Conservation (phyloP, 1,139 yeast genomes). For the Torulaspora globosa region DNA sequence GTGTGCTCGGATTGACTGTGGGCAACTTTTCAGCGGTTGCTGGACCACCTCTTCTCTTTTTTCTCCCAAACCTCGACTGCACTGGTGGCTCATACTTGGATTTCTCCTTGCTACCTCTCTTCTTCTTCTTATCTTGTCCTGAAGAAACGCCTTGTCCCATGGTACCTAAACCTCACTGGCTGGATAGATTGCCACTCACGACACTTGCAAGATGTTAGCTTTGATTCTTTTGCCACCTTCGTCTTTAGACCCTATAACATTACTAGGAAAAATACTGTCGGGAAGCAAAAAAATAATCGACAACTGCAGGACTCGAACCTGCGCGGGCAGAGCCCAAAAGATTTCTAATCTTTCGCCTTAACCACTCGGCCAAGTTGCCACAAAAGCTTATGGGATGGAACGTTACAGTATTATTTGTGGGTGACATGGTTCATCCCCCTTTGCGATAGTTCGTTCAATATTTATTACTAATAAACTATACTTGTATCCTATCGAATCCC, state of each 20-base stretch:
- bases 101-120: constrained; percentile 69
- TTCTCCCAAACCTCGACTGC: constrained; percentile 75
- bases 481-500: too few relatives aligned
- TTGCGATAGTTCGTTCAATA: too few relatives aligned
- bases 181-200: too few relatives aligned
- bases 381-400: neutral
- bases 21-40: constrained; percentile 87
- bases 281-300: constrained; percentile 30
- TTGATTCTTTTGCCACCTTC: constrained; percentile 11
- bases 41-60: constrained; percentile 85
- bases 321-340: constrained; percentile 47
- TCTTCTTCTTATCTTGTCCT: constrained; percentile 67
- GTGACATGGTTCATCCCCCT: too few relatives aligned
- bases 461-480: too few relatives aligned
- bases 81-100: constrained; percentile 99
- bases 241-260: neutral
- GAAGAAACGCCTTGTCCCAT: constrained; percentile 84
- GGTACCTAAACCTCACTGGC: neutral
- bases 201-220: neutral
- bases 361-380: constrained; percentile 52
- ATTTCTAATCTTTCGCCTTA: constrained; percentile 53
- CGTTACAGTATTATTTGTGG: too few relatives aligned
- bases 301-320: constrained; percentile 41
- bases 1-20: constrained; percentile 81
- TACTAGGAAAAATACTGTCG: neutral